Conservation (phyloP, 1,139 yeast genomes). For the Kurtzmaniella natalensis region DNA sequence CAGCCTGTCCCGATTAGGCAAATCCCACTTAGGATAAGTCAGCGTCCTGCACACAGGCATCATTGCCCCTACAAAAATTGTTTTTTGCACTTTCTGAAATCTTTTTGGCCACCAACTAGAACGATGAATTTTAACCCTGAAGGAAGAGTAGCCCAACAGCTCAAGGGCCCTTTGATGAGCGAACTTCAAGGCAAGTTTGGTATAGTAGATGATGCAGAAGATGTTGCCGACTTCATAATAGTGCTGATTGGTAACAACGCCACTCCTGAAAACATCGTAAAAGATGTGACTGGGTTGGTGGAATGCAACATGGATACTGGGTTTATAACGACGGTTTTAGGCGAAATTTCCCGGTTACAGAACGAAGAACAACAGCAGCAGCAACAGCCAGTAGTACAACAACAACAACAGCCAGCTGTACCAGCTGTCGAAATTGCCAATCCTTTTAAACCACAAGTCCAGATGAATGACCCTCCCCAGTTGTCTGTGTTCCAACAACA, state of each 20-base stretch:
- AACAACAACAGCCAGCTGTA: slow-evolving; percentile 8
- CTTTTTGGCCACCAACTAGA: no score
- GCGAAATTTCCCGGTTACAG: slow-evolving; percentile 34
- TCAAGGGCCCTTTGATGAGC: slow-evolving; percentile 30
- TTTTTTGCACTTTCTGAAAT: no score
- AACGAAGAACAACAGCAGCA: no score
- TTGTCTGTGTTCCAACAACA: no score
- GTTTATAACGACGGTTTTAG: slow-evolving; percentile 49
- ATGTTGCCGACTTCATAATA: slow-evolving; percentile 76
- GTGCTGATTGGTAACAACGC: slow-evolving; percentile 71
- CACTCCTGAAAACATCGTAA: slow-evolving; percentile 56
- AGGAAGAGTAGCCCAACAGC: slow-evolving; percentile 37
- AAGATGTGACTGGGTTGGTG: slow-evolving; percentile 62
- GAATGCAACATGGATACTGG: slow-evolving; percentile 56
- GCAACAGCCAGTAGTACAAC: slow-evolving; percentile 9
- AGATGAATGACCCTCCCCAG: no score
- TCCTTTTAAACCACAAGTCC: no score
- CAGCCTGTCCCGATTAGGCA: no score
- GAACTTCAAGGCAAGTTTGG: slow-evolving; percentile 34
- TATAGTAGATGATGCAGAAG: slow-evolving; percentile 61
- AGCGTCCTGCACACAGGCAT: slow-evolving; percentile 2
- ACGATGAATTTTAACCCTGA: slow-evolving; percentile 33
- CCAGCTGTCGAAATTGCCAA: no score
- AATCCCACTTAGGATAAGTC: no score
- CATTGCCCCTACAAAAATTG: no score